phyloP scores from a whole-genome alignment of 1,284 basidiomycete species.

The Naganishia liquefaciens region DNA sequence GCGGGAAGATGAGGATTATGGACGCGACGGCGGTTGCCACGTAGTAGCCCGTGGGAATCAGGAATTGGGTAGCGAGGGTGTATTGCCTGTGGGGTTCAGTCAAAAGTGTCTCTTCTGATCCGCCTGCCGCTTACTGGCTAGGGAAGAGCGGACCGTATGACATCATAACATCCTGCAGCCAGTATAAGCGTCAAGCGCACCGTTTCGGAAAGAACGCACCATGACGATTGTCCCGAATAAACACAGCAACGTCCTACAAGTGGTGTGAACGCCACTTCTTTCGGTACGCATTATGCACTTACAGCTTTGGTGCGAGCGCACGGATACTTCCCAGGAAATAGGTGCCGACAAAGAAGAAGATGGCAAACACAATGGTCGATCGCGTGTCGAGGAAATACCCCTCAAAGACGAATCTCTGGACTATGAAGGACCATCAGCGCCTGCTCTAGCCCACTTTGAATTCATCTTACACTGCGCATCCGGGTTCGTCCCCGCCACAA shows the following conservation, averaged over 20 bases:
- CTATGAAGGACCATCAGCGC: conserved; percentile 27
- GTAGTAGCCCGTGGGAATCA: conserved; percentile 64
- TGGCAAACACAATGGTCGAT: conserved; percentile 62
- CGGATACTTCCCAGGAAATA: conserved; percentile 65
- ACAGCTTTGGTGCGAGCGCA: conserved; percentile 65
- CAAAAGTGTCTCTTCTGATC: not conserved
- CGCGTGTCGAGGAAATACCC: conserved; percentile 69
- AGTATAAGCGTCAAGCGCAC: conserved; percentile 35
- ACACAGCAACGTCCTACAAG: conserved; percentile 55
- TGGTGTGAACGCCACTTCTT: not conserved
- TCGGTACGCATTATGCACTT: conserved; percentile 15
- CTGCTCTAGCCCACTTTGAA: not conserved
- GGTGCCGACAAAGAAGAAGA: conserved; percentile 67
- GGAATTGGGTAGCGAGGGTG: conserved; percentile 59
- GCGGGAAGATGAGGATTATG: conserved; percentile 69
- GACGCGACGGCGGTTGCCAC: conserved; percentile 63
- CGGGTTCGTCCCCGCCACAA: conserved; percentile 58
- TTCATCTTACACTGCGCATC: conserved; percentile 55
- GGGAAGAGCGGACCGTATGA: conserved; percentile 63
- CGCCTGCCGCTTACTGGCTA: conserved; percentile 38
- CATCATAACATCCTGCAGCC: conserved; percentile 61
- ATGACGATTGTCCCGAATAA: conserved; percentile 58
- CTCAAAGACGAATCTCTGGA: conserved; percentile 61
- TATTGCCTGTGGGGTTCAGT: conserved; percentile 57
- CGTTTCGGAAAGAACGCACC: conserved; percentile 33